Base-by-base conservation (phyloP, 768 basidiomycete genomes). In the Termitomyces sp. region DNA sequence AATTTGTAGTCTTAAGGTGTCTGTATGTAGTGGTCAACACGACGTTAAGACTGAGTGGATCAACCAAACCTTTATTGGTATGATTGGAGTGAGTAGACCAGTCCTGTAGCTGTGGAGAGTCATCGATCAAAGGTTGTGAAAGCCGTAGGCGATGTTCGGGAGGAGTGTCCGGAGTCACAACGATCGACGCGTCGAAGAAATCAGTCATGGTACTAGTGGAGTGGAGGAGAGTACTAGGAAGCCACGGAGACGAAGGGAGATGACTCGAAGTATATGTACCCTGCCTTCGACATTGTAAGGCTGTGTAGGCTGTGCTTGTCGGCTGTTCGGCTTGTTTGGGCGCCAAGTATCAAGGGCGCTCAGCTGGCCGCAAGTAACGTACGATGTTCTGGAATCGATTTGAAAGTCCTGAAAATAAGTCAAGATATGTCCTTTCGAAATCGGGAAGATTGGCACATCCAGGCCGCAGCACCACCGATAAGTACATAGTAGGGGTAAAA, bases 161-260 rank as follows among this genome's bases (percentile, higher is more conserved):
- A 33, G 62, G 59, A 42, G 59, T 56, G 23, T 9, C 51, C 9
- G 62, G 54, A 19, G 56, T 63, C 17, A 63, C 59, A 37, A 43
- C 26, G 21, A 60, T 60, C 5, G 54, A 28, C 40, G 54, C 23
- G 37, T 31, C 51, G 19, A 21, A 52, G 10, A 54, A 31, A 15
- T 56, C 46, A 40, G 49, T 40, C 56, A 60, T 60, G 38, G 6
- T 5, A 50, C 10, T 19, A 30, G 28, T n/a, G 4, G 53, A 31
- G 55, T 26, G 30, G 17, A 35, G 45, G 43, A 15, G 8, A 17
- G 35, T 14, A 11, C 6, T 5, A 55, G 17, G 12, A 17, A 12
- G 12, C 3, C 12, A 3, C 14, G 35, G 5, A 35, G 35, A 33
- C 9, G 31, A 33, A 33, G 31, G 31, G 1, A 10, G 31, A 33